phyloP scores from a whole-genome alignment of 495 filamentous ascomycete genomes.

The Penicillium lagena region DNA sequence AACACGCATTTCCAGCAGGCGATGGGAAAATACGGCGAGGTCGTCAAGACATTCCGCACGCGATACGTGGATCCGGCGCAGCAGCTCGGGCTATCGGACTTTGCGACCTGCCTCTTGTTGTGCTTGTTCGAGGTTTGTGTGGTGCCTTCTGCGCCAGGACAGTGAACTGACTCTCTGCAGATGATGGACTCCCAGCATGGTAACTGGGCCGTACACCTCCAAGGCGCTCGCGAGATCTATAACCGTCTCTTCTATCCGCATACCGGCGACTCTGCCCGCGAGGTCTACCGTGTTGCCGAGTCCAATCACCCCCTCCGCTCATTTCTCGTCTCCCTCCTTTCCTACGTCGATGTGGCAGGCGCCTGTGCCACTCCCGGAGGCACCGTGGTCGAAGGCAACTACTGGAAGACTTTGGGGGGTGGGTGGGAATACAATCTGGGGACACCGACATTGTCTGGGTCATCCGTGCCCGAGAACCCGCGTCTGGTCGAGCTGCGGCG shows the following conservation, averaged over 20 bases:
- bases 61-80: slow-evolving; percentile 21
- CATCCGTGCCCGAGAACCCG: slow-evolving; percentile 15
- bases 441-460: slow-evolving; percentile 23
- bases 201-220: slow-evolving; percentile 36
- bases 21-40: slow-evolving; percentile 34
- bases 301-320: slow-evolving; percentile 31
- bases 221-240: slow-evolving; percentile 38
- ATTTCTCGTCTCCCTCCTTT: slow-evolving; percentile 35
- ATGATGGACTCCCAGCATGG: slow-evolving; percentile 42
- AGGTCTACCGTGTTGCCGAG: slow-evolving; percentile 26
- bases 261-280: slow-evolving; percentile 15
- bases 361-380: slow-evolving; percentile 35
- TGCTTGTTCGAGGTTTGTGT: slow-evolving; percentile 32
- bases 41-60: slow-evolving; percentile 29
- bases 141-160: not conserved
- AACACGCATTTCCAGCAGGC: slow-evolving; percentile 35
- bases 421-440: slow-evolving; percentile 39
- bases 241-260: slow-evolving; percentile 29
- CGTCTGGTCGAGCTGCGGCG: slow-evolving; percentile 26
- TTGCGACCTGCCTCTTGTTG: slow-evolving; percentile 35
- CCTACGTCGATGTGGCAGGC: slow-evolving; percentile 36
- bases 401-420: slow-evolving; percentile 33
- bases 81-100: slow-evolving; percentile 26
- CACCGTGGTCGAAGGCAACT: slow-evolving; percentile 32
- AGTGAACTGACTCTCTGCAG: slow-evolving; percentile 10